These are phyloP conservation scores for Magnaporthiopsis rhizophila DNA, from an alignment of 2,329 filamentous ascomycete species.

Conservation along the genomic window DNA sequence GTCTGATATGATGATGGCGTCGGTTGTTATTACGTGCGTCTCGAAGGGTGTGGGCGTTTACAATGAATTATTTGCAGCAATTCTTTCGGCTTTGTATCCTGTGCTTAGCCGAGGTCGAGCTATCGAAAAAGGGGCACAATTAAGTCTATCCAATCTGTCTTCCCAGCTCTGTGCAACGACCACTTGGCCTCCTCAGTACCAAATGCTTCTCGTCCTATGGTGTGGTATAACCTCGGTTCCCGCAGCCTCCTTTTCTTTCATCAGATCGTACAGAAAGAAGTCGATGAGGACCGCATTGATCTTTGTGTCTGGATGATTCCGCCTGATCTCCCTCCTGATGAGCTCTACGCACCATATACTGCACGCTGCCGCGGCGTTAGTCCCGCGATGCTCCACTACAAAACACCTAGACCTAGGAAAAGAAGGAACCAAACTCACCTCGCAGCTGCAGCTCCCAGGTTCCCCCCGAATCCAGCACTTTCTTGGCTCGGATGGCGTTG, in stretches of 20 bases:
- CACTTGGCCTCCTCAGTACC: slow-evolving; percentile 58
- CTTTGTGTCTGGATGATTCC: slow-evolving; percentile 59
- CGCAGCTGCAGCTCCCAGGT: slow-evolving; percentile 81
- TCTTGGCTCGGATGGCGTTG: slow-evolving; percentile 55
- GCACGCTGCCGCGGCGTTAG: slow-evolving; percentile 49
- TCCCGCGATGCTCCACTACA: too few species aligned
- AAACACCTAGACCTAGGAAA: too few species aligned
- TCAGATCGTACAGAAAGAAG: slow-evolving; percentile 93
- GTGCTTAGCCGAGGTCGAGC: too few species aligned
- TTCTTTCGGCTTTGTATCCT: background rate
- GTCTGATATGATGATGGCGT: background rate
- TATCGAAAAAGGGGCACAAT: background rate
- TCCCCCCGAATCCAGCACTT: slow-evolving; percentile 62
- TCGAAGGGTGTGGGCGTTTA: background rate
- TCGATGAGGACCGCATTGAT: slow-evolving; percentile 91
- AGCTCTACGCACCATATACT: slow-evolving; percentile 96
- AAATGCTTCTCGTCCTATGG: slow-evolving; percentile 87
- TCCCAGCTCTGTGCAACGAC: background rate
- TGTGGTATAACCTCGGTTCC: slow-evolving; percentile 62
- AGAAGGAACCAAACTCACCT: slow-evolving; percentile 37
- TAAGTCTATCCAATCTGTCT: background rate
- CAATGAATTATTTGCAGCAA: background rate
- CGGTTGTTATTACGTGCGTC: background rate
- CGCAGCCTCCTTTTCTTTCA: slow-evolving; percentile 71
- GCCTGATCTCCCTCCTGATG: slow-evolving; percentile 71